Evolutionary conservation across 2,329 filamentous ascomycete species (phyloP), one percentile per base, ranked within the genome.

Genomic region (Beauveria scarabaeidicola): DNA sequence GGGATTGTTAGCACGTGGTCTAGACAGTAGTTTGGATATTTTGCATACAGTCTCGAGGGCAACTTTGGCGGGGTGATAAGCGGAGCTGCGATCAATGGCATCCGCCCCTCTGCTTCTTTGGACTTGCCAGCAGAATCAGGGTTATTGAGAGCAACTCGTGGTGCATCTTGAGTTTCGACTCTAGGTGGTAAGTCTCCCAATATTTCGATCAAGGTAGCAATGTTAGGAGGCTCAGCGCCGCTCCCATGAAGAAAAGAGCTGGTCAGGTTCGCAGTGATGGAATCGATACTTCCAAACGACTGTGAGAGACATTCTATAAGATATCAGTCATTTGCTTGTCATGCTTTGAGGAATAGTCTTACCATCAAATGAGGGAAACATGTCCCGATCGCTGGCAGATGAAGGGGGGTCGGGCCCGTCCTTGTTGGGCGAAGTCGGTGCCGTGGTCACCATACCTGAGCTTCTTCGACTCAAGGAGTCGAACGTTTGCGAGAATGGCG

Each of bases 11-110:
- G 53, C 19, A 23, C n/a, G 7, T 11, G 4, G 23, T 41, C 32
- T 57, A 17, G 19, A 40, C 23, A 17, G 11, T 7, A 21, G 21
- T 27, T 38, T 41, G 36, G 46, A 10, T 19, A 23, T 7, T 46
- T 36, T 5, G 55, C 69, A 65, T 66, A 74, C 73, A 50, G 61
- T 53, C 64, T 64, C 11, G 67, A 66, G 5, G 69, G 68, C 6
- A 70, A 64, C 17, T 69, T 67, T 15, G 68, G 66, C 41, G 70
- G 67, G 19, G 69, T 67, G 9, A 64, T 64, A 2, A 67, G 69
- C 21, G 67, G 66, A 10, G 64, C 63, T 58, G 69, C 69, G 23
- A 56, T 25, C 10, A 36, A 51, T 44, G 52, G 4, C 15, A 11
- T 25, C 17, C 13, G 29, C n/a, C 2, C 7, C 11, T 44, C 58